A percentile compares a stretch with the other conserved stretches of the same genome.
phyloP scores from a whole-genome alignment of 2,329 filamentous ascomycete genomes.

The Ambrosiella cleistominuta region DNA sequence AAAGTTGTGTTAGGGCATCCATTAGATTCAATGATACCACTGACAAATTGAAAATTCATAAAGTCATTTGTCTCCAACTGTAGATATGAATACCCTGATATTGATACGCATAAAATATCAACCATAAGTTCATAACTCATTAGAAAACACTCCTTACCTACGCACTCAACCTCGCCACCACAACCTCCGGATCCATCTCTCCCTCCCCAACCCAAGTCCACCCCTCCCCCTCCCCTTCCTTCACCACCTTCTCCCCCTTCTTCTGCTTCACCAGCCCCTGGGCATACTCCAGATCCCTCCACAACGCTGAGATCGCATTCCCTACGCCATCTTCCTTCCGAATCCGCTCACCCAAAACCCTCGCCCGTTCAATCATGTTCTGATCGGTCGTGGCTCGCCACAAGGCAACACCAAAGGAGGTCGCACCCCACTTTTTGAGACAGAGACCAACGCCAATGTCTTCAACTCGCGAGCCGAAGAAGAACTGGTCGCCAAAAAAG shows the following conservation, averaged over 20 bases:
- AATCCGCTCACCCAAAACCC: conserved; percentile 68
- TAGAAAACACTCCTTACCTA: too few relatives aligned
- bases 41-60: too few relatives aligned
- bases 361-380: conserved; percentile 79
- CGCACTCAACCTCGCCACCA: conserved; percentile 22
- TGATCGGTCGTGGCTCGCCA: conserved; percentile 85
- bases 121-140: too few relatives aligned
- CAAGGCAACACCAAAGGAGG: conserved; percentile 64
- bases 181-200: conserved; percentile 28
- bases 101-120: too few relatives aligned
- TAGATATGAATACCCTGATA: too few relatives aligned
- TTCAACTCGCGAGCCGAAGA: conserved; percentile 79
- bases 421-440: conserved; percentile 78
- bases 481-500: conserved; percentile 96
- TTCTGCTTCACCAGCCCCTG: conserved; percentile 49
- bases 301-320: conserved; percentile 77
- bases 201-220: conserved; percentile 72
- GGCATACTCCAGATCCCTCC: conserved; percentile 88
- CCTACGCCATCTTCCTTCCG: conserved; percentile 83
- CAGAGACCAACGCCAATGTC: conserved; percentile 85
- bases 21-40: too few relatives aligned
- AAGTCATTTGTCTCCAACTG: too few relatives aligned
- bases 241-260: conserved; percentile 26
- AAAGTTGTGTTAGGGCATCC: too few relatives aligned
- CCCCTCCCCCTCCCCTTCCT: conserved; percentile 56